phyloP scores from a whole-genome alignment of 257 asterid species.

The Gentiana dahurica region DNA sequence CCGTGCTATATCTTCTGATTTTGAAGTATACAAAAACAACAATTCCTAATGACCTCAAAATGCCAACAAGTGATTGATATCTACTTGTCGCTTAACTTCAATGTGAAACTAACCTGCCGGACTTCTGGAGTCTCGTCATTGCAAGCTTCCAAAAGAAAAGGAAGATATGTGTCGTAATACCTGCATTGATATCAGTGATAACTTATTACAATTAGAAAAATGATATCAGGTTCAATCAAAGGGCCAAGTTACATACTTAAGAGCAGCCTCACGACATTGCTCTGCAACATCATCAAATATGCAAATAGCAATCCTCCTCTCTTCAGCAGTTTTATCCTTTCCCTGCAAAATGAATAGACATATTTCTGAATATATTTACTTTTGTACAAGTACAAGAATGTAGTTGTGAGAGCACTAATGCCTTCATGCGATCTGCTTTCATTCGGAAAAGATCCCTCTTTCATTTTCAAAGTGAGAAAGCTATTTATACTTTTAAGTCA shows the following conservation, averaged over 20 bases:
- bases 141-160: conserved; percentile 96
- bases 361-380: too few species aligned
- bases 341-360: conserved; percentile 39
- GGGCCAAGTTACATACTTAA: conserved; percentile 37
- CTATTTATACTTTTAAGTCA: too few species aligned
- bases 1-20: too few species aligned
- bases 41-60: not conserved
- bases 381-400: too few species aligned
- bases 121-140: conserved; percentile 88
- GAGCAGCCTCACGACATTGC: conserved; percentile 85
- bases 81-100: not conserved
- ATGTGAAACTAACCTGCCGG: conserved; percentile 57
- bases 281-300: conserved; percentile 98
- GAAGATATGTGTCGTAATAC: conserved; percentile 85
- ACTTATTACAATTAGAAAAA: conserved; percentile 4
- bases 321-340: conserved; percentile 90
- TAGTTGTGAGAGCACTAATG: too few species aligned
- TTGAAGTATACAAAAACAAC: not conserved
- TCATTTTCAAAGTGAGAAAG: too few species aligned
- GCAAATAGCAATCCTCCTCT: conserved; percentile 96
- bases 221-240: not conserved
- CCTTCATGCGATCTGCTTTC: too few species aligned
- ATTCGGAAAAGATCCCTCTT: too few species aligned
- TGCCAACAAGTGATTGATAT: too few species aligned
- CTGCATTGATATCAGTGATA: conserved; percentile 25